These are phyloP conservation scores for Arthrobotrys sphaeroides DNA, from an alignment of 2,329 filamentous ascomycete genomes.

Conservation along the genomic window DNA sequence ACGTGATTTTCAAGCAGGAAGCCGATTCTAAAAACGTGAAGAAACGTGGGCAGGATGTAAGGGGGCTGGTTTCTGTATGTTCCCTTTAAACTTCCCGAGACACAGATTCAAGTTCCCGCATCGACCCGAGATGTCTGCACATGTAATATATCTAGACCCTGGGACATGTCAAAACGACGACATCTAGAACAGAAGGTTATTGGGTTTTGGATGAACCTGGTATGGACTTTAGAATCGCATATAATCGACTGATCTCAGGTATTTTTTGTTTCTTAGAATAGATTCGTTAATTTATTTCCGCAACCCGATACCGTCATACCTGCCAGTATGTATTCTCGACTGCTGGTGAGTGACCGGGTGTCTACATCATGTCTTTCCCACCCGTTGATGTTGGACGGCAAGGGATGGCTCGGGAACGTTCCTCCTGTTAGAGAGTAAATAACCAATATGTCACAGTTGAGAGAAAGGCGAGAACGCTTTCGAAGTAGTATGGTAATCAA, in stretches of 20 bases:
- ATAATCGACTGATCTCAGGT: too few species aligned
- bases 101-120: not conserved
- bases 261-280: not conserved
- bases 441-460: too few species aligned
- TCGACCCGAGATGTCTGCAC: not conserved
- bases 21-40: not conserved
- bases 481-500: not conserved
- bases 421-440: not conserved
- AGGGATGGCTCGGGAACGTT: not conserved
- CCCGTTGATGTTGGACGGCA: not conserved
- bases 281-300: not conserved
- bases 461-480: too few species aligned
- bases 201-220: not conserved
- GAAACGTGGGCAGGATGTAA: constrained; percentile 11
- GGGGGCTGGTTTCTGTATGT: not conserved
- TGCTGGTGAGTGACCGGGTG: not conserved
- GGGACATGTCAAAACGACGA: not conserved
- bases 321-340: not conserved
- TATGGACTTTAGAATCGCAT: not conserved
- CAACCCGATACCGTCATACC: not conserved
- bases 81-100: constrained; percentile 14
- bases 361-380: not conserved
- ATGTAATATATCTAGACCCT: not conserved
- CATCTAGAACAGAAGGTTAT: not conserved
- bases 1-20: constrained; percentile 6